phyloP scores from a whole-genome alignment of 2,329 filamentous ascomycete species.

The Colletotrichum shisoi region DNA sequence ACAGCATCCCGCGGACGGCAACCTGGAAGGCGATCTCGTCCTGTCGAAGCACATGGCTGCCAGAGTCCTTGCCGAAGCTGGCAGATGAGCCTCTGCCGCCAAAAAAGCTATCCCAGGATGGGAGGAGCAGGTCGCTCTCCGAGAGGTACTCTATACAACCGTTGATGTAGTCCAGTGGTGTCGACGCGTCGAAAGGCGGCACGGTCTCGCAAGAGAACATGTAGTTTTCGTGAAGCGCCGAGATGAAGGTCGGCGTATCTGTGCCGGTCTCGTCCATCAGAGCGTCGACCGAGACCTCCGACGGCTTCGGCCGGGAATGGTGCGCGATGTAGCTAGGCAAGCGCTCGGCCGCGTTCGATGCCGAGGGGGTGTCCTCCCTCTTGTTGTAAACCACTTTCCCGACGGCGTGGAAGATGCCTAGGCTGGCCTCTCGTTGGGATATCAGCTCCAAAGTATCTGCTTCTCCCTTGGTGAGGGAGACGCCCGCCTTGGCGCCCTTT shows the following conservation, averaged over 20 bases:
- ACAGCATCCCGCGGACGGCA: conserved; percentile 84
- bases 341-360: conserved; percentile 56
- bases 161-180: conserved; percentile 79
- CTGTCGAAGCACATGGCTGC: conserved; percentile 80
- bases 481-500: conserved; percentile 63
- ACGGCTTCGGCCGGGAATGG: conserved; percentile 66
- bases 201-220: conserved; percentile 77
- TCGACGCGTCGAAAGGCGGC: conserved; percentile 59
- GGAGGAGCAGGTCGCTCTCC: conserved; percentile 83
- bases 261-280: conserved; percentile 95
- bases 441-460: conserved; percentile 80
- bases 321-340: conserved; percentile 68
- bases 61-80: conserved; percentile 63
- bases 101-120: conserved; percentile 74
- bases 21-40: conserved; percentile 95
- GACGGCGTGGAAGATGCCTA: conserved; percentile 95
- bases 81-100: conserved; percentile 64
- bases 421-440: conserved; percentile 83
- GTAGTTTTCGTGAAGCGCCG: conserved; percentile 93
- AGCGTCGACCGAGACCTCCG: conserved; percentile 73
- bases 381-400: conserved; percentile 98
- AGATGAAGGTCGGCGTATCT: conserved; percentile 87
- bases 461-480: conserved; percentile 77
- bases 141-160: conserved; percentile 88
- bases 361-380: conserved; percentile 65